Base-by-base conservation (phyloP, 2,329 filamentous ascomycete genomes). In the Leptosphaerulina australis region DNA sequence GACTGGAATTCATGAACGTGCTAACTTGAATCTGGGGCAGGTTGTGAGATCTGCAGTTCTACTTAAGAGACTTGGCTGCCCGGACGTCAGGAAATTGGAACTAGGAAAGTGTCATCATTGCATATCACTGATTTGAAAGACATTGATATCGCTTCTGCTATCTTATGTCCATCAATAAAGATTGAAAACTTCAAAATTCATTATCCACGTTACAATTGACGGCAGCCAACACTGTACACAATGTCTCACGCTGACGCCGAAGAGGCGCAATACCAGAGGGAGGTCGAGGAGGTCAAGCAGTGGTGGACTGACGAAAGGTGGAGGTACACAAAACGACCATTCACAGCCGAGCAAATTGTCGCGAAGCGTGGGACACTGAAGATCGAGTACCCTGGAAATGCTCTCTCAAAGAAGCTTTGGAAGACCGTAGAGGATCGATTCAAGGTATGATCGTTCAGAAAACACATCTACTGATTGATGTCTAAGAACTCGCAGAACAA, bases 301-400 rank as follows among this genome's bases (percentile, higher is more conserved):
- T 99, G 94, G 94, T 99, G 94, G 94, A 82, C 80, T 44, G 90
- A 95, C 66, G 84, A 91, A 49, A 84, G 94, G 81, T 99, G 94
- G 94, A 84, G 90, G 72, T 85, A 90, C 76, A 99, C 94, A 65
- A 92, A 89, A 79, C 84, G 94, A 50, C 87, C 94, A 18, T 99
- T 94, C 74, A 96, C 92, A 3, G 91, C 94, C 24, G 94, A 97
- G 81, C 90, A 96, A 78, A 97, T 99, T 69, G 94, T 96, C 58
- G 87, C 90, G 43, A 99, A 99, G 84, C 83, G 94, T 69, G 94
- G 94, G 50, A 92, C 88, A 68, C 79, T 99, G 66, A 90, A 88
- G 76, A 88, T 97, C 64, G 83, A 95, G 57, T 97, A 97, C 73
- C 88, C 94, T 15, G 94, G 92, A 78, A 96, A 95, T 74, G 79